Evolutionary conservation across 345 rosid genomes (phyloP), one percentile per base, ranked within the genome.

Genomic region (Trapa incisa): DNA sequence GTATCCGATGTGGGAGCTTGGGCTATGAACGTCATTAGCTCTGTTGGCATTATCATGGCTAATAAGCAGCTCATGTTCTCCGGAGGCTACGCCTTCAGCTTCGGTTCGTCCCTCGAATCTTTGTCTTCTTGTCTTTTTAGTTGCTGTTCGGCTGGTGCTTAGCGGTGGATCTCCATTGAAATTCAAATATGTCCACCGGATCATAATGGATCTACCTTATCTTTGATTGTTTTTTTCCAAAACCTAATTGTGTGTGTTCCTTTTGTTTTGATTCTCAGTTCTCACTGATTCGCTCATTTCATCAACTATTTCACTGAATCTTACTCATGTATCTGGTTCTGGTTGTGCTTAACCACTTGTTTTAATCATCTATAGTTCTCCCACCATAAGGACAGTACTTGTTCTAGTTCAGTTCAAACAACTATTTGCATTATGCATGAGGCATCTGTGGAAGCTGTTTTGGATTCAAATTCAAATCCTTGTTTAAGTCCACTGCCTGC

Each of bases 31-130:
- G 83, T 89, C 6, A 32, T 90, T 37, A 93, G 97, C 82, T 93
- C 97, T 67, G 96, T 93, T 47, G 96, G 97, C 36, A 86, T 93
- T 71, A 93, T 90, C 58, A 88, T 93, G 98, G 97, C 91, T 58
- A 93, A 93, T 78, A 93, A 93, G 84, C 97, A 88, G 80, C 96
- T 93, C 64, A 90, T 93, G 97, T 83, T 97, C 5, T 65, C 91
- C 65, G 66, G 71, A 47, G 97, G 98, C 45, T 90, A 83, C 65
- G 86, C 82, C 69, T 93, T 93, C 72, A 66, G 86, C 82, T 93
- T 93, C 53, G 98, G 97, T 93, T 75, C 33, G 57, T 60, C 52
- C 48, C 43, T 68, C n/a, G 33, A 14, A 10, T 42, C 35, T 63
- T 67, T 1, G 17, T 35, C 0, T 36, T 17, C 47, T 42, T 48